These are phyloP conservation scores for Fusarium nurragi DNA, from an alignment of 2,329 filamentous ascomycete genomes.

Conservation along the genomic window DNA sequence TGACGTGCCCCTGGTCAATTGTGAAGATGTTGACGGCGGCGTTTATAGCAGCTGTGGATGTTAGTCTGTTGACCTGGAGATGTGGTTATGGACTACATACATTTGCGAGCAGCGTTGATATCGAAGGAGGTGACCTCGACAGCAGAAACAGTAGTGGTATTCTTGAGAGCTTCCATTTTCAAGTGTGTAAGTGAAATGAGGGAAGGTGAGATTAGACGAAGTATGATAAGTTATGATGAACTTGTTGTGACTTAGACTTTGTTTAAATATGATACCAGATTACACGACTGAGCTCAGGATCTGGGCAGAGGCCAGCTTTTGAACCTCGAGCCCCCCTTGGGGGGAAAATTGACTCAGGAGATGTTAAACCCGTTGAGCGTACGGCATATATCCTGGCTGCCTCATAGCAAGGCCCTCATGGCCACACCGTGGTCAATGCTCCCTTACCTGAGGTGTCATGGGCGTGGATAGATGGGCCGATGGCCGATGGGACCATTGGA, in stretches of 20 bases:
- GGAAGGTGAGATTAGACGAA: background rate
- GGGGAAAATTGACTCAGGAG: conserved; percentile 25
- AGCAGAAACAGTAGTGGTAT: conserved; percentile 32
- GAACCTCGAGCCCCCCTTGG: conserved; percentile 13
- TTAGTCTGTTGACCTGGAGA: conserved; percentile 18
- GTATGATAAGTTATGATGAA: background rate
- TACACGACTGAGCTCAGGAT: background rate
- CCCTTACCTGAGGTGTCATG: conserved; percentile 32
- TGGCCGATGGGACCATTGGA: conserved; percentile 42
- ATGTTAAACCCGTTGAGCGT: conserved; percentile 24
- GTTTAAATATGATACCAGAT: conserved; percentile 6
- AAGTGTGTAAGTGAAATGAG: conserved; percentile 14
- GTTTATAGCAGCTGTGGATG: conserved; percentile 34
- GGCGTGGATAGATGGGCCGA: conserved; percentile 44
- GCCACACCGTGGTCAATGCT: conserved; percentile 44
- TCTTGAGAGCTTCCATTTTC: conserved; percentile 39
- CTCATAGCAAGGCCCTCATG: conserved; percentile 41
- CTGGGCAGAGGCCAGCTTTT: conserved; percentile 23
- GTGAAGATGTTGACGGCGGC: conserved; percentile 38
- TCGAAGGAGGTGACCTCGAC: conserved; percentile 28
- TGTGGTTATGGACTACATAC: conserved; percentile 15
- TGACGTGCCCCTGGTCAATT: conserved; percentile 39
- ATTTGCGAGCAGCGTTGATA: conserved; percentile 11
- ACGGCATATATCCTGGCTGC: conserved; percentile 31
- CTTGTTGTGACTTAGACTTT: background rate